Conservation (phyloP, 2,329 filamentous ascomycete species). For the Ophiostoma ulmi region DNA sequence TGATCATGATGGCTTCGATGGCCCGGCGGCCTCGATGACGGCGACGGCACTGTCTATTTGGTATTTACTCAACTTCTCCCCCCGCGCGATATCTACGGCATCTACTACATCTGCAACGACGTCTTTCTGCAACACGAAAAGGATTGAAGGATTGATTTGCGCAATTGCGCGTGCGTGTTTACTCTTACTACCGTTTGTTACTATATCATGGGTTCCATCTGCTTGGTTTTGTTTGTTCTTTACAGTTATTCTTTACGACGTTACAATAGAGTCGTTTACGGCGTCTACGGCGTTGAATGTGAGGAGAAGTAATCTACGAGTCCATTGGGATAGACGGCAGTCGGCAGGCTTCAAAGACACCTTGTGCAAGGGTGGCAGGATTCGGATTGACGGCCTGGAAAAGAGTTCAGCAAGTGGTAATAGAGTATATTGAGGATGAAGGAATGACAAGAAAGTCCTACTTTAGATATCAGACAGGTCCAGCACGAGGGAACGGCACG, state of each 20-base stretch:
- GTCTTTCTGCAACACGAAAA: background rate
- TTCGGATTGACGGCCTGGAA: background rate
- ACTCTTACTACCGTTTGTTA: constrained; percentile 14
- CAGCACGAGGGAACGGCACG: background rate
- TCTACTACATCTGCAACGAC: too few species aligned
- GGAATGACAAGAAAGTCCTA: background rate
- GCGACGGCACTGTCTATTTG: background rate
- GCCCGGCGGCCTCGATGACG: background rate
- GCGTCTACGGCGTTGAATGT: background rate
- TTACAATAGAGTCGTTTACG: constrained; percentile 7
- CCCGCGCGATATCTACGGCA: background rate
- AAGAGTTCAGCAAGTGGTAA: background rate
- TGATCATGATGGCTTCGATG: background rate
- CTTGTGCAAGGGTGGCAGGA: background rate
- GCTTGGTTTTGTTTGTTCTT: constrained; percentile 9
- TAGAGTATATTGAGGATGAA: background rate
- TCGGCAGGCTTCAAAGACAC: background rate
- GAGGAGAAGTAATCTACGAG: background rate
- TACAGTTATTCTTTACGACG: background rate
- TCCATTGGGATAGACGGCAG: background rate
- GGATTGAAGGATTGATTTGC: background rate
- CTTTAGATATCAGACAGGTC: background rate
- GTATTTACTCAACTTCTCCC: background rate
- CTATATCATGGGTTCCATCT: constrained; percentile 16
- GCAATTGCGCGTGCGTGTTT: constrained; percentile 8